Base-by-base conservation (phyloP, 2,329 filamentous ascomycete species). In the Aschersonia sp. region DNA sequence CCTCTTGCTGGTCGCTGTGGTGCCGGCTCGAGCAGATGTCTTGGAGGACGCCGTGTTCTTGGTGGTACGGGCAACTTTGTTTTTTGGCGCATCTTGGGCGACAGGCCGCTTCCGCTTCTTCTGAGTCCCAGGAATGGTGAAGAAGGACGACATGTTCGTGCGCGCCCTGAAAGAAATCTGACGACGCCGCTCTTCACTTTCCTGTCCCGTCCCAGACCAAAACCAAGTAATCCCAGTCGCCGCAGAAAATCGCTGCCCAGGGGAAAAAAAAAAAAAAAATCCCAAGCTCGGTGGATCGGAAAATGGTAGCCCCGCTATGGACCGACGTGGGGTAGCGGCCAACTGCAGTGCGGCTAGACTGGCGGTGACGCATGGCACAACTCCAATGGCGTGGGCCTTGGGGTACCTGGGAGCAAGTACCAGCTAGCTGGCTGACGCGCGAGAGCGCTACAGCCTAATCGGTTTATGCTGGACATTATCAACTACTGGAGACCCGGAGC, bases 81-180 rank as follows among this genome's bases (percentile, higher is more conserved):
- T 83, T 63, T 80, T 80, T 2, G 78, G 74, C 5, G 64, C 65
- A 45, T 79, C 73, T 12, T 69, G 60, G 30, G 73, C 72, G 48
- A 69, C 64, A 6, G 70, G 59, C 51, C 89, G 77, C 73, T 97
- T 97, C 58, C 92, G 76, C 75, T 97, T 97, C 70, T 86, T 87
- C 60, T 90, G 84, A 45, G 84, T 83, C 41, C 84, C 84, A 5
- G 92, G 88, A 40, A 83, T 72, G 46, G 89, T 95, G 68, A 98
- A 98, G 68, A 97, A 98, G 40, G 89, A 95, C 59, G 90, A 94
- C 89, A 94, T 94, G 55, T 54, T 70, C 56, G 58, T 52, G 55
- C 49, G 45, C 43, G 35, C 40, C 32, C 29, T 48, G 43, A 4
- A 22, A 22, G 22, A 46, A 41, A 44, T 43, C 43, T 11, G 12